Evolutionary conservation across 768 basidiomycete genomes (phyloP).

Genomic region (Agrocybe pediades): DNA sequence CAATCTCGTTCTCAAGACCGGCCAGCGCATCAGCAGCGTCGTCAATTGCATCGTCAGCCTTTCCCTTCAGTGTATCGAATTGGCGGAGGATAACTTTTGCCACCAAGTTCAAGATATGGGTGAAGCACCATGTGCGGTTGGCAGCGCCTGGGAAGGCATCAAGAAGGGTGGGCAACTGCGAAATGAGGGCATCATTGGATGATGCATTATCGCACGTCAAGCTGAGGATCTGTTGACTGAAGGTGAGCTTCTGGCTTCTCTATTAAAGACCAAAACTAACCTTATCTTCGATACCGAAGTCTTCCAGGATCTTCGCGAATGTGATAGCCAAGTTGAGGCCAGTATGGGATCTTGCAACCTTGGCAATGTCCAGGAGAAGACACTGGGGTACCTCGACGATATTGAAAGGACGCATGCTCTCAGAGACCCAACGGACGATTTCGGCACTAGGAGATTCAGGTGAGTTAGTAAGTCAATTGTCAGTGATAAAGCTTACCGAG

Average conservation of each 20-base stretch:
- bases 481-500: no score
- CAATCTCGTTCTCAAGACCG: conserved; percentile 14
- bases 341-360: conserved; percentile 35
- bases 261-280: conserved; percentile 16
- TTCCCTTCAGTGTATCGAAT: conserved; percentile 32
- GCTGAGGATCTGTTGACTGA: conserved; percentile 25
- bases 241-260: not conserved
- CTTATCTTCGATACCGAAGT: conserved; percentile 36
- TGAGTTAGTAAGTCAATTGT: no score
- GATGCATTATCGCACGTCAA: conserved; percentile 39
- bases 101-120: conserved; percentile 37
- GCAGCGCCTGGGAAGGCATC: conserved; percentile 18
- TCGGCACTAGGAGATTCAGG: no score
- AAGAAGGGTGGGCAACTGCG: conserved; percentile 22
- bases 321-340: conserved; percentile 34
- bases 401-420: not conserved
- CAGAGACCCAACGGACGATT: not conserved
- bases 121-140: conserved; percentile 35
- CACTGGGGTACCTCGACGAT: conserved; percentile 12
- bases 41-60: conserved; percentile 8
- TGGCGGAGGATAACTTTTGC: conserved; percentile 30
- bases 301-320: conserved; percentile 32
- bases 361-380: conserved; percentile 37
- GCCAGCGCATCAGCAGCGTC: conserved; percentile 3
- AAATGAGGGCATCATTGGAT: conserved; percentile 35